Evolutionary conservation across 1,284 basidiomycete species (phyloP).

Genomic region (Moesziomyces sp.): DNA sequence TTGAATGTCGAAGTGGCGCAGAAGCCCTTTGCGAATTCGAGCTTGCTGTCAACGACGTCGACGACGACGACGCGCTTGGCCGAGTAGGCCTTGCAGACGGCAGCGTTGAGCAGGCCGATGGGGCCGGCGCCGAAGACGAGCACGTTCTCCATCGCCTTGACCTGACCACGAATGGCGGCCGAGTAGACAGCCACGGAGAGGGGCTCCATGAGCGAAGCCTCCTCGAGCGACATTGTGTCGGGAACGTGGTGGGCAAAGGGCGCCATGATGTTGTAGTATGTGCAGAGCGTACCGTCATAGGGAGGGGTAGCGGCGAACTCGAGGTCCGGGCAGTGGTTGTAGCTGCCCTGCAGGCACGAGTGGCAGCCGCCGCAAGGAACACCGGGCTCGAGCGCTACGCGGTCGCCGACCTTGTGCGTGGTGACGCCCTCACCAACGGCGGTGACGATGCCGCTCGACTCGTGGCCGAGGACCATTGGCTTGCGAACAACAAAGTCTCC

Average conservation of each 20-base stretch:
- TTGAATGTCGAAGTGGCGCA: constrained; percentile 85
- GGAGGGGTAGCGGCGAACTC: constrained; percentile 89
- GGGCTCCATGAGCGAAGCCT: constrained; percentile 82
- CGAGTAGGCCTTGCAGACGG: constrained; percentile 81
- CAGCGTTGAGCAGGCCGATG: constrained; percentile 90
- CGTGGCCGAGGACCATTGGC: constrained; percentile 81
- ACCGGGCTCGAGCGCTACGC: constrained; percentile 87
- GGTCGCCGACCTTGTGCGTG: constrained; percentile 81
- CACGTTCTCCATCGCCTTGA: constrained; percentile 71
- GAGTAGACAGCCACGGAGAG: constrained; percentile 91
- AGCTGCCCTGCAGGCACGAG: constrained; percentile 64
- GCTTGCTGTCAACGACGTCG: constrained; percentile 81
- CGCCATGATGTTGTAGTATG: constrained; percentile 71
- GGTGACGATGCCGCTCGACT: constrained; percentile 72
- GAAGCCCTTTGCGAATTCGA: constrained; percentile 86
- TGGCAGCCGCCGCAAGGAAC: constrained; percentile 78
- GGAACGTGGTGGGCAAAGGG: constrained; percentile 68
- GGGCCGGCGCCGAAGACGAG: constrained; percentile 86
- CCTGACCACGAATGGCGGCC: constrained; percentile 79
- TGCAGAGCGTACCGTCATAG: constrained; percentile 84
- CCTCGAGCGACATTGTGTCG: constrained; percentile 69
- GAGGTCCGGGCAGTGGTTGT: constrained; percentile 74
- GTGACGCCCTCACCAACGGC: constrained; percentile 79
- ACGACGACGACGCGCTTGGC: constrained; percentile 65
- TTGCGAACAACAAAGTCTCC: constrained; percentile 79